Evolutionary conservation across 2,329 filamentous ascomycete genomes (phyloP).

Genomic region (Calonectria pteridis): DNA sequence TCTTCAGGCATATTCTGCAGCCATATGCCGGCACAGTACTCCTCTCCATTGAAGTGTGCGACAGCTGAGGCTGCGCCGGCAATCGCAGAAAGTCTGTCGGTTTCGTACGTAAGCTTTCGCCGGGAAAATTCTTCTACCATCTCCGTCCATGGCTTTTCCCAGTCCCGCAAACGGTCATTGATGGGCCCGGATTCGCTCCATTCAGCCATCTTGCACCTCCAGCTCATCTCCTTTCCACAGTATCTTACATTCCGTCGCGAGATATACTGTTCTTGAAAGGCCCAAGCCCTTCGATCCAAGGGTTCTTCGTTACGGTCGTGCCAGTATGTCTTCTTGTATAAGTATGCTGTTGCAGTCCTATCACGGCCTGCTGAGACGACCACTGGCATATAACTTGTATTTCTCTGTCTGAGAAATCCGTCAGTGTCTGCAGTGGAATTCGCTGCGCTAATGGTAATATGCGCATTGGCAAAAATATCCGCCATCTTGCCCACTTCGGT

Average conservation of each 20-base stretch:
- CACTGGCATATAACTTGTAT: neutral
- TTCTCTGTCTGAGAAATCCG: neutral
- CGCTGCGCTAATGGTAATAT: slow-evolving; percentile 12
- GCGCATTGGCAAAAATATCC: slow-evolving; percentile 4
- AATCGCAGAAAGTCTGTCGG: slow-evolving; percentile 14
- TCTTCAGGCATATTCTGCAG: slow-evolving; percentile 10
- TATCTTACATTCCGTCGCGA: slow-evolving; percentile 13
- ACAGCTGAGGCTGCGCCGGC: neutral
- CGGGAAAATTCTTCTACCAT: slow-evolving; percentile 11
- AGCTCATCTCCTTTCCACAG: slow-evolving; percentile 8
- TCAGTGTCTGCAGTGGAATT: neutral
- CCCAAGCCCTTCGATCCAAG: slow-evolving; percentile 5
- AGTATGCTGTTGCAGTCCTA: neutral
- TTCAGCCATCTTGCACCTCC: slow-evolving; percentile 9
- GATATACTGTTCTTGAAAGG: slow-evolving; percentile 15
- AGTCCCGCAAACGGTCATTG: slow-evolving; percentile 5
- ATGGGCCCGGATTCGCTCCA: slow-evolving; percentile 5
- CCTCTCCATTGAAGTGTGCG: neutral
- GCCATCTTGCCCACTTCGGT: slow-evolving; percentile 11
- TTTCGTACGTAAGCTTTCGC: slow-evolving; percentile 14
- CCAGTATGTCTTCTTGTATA: slow-evolving; percentile 11
- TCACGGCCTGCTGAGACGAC: neutral
- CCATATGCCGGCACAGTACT: slow-evolving; percentile 11
- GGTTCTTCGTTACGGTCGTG: slow-evolving; percentile 4
- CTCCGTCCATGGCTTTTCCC: slow-evolving; percentile 9